Percentiles rank a stretch among this genome's conserved stretches.
phyloP scores from a whole-genome alignment of 202 grass and related monocot species.

The Zizania palustris region DNA sequence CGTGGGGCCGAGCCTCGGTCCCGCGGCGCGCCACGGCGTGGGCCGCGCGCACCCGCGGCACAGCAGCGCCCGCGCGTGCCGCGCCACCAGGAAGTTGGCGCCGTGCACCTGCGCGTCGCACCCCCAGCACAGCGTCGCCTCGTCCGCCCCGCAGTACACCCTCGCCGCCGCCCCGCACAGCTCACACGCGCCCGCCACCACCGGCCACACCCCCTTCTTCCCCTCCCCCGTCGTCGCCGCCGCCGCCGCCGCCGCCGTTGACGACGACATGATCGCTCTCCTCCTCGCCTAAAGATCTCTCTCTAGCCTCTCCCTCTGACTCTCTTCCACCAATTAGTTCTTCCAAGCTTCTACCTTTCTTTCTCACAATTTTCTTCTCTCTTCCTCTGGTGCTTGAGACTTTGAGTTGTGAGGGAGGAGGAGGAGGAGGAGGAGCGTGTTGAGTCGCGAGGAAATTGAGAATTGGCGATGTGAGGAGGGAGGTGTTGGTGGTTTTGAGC shows the following conservation, averaged over 20 bases:
- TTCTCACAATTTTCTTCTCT: no score
- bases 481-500: slow-evolving; percentile 31
- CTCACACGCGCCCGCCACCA: slow-evolving; percentile 46
- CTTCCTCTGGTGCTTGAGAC: no score
- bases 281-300: not conserved
- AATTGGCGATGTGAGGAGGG: slow-evolving; percentile 21
- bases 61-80: slow-evolving; percentile 66
- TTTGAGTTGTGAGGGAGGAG: no score
- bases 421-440: no score
- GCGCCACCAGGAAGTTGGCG: slow-evolving; percentile 91
- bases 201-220: not conserved
- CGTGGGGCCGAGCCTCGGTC: slow-evolving; percentile 59
- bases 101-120: slow-evolving; percentile 90
- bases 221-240: slow-evolving; percentile 15
- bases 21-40: slow-evolving; percentile 73
- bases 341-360: no score
- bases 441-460: not conserved
- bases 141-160: slow-evolving; percentile 88
- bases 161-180: slow-evolving; percentile 66
- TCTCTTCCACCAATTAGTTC: no score
- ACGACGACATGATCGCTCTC: slow-evolving; percentile 22
- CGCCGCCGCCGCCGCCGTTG: not conserved
- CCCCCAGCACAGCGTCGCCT: slow-evolving; percentile 89
- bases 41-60: slow-evolving; percentile 77
- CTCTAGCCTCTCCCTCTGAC: no score